Conservation (phyloP, 345 rosid genomes). For the Reutealis trisperma region DNA sequence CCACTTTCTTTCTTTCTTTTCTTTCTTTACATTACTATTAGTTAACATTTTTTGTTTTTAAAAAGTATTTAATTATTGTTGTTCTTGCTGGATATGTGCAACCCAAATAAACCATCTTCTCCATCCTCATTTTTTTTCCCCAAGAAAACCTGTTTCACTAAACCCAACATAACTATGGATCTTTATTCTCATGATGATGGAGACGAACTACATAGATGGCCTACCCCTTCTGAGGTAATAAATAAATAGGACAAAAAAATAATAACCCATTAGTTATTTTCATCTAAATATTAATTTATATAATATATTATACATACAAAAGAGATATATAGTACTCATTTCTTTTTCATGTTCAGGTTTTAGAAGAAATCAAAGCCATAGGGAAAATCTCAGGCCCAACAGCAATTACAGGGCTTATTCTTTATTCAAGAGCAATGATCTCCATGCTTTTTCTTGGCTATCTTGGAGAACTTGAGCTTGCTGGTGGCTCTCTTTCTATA, state of each 20-base stretch:
- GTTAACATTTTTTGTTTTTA: neutral
- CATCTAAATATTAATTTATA: neutral
- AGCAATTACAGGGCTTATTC: constrained; percentile 73
- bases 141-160: constrained; percentile 42
- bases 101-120: constrained; percentile 52
- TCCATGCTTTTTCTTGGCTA: constrained; percentile 98
- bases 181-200: constrained; percentile 34
- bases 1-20: no score
- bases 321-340: neutral
- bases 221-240: constrained; percentile 79
- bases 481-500: constrained; percentile 92
- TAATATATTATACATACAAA: no score
- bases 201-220: constrained; percentile 60
- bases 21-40: neutral
- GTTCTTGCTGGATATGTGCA: constrained; percentile 47
- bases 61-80: neutral
- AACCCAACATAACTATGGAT: constrained; percentile 45
- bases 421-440: constrained; percentile 92
- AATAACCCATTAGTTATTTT: neutral
- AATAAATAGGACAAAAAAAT: neutral
- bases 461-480: constrained; percentile 93
- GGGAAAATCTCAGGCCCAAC: constrained; percentile 93
- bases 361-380: constrained; percentile 78
- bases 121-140: constrained; percentile 51
- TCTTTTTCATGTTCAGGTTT: constrained; percentile 45